These are phyloP conservation scores for Pythium volutum DNA, from an alignment of 352 stramenopile species.

Conservation along the genomic window DNA sequence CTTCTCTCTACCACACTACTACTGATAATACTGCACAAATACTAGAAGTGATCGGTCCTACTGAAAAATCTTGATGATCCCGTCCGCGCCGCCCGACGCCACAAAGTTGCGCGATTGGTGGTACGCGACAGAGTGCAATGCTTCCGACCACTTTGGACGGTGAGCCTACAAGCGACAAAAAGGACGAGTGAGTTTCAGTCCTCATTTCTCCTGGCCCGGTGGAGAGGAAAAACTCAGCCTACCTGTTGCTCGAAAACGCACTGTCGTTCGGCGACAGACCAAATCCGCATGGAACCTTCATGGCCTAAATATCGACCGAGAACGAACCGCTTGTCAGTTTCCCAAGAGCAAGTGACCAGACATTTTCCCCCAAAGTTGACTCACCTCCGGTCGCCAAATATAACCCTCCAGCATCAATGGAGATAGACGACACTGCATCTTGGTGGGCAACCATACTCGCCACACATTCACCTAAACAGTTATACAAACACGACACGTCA, in stretches of 20 bases:
- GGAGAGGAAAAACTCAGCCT: not conserved
- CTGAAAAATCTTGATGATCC: slow-evolving; percentile 88
- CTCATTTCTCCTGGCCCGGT: not conserved
- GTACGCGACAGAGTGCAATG: slow-evolving; percentile 69
- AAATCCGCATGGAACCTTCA: slow-evolving; percentile 81
- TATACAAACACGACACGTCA: not conserved
- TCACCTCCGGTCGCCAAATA: slow-evolving; percentile 74
- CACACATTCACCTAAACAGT: slow-evolving; percentile 64
- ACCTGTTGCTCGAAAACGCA: slow-evolving; percentile 87
- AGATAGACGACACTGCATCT: slow-evolving; percentile 76
- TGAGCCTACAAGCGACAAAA: slow-evolving; percentile 38
- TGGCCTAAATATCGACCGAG: slow-evolving; percentile 40
- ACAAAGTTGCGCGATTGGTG: slow-evolving; percentile 82
- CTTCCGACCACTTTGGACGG: slow-evolving; percentile 79
- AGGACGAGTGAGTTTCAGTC: not conserved
- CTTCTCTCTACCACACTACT: slow-evolving; percentile 23
- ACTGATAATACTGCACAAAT: slow-evolving; percentile 20
- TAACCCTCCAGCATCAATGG: slow-evolving; percentile 70
- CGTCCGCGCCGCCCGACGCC: slow-evolving; percentile 72
- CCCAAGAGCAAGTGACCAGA: not conserved
- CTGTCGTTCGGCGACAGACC: slow-evolving; percentile 76
- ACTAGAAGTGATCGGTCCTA: slow-evolving; percentile 23
- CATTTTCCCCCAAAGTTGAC: not conserved
- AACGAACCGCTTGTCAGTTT: not conserved
- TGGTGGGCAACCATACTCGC: slow-evolving; percentile 74